Conservation (phyloP, 495 filamentous ascomycete species). For the Letharia lupina region DNA sequence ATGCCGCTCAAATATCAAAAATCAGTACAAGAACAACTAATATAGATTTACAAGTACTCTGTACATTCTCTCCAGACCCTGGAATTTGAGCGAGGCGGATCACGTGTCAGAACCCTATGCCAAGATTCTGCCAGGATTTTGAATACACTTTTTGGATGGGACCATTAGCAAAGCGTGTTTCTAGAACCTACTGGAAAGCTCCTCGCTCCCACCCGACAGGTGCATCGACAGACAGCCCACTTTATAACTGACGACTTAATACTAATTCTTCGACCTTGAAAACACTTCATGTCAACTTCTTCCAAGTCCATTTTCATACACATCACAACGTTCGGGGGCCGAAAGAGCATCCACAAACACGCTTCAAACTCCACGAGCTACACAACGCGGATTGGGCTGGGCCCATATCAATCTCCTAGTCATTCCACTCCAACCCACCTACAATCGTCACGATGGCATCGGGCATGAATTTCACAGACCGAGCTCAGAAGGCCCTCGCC, state of each 20-base stretch:
- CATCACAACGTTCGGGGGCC: neutral
- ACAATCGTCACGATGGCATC: conserved; percentile 42
- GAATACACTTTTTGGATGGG: no score
- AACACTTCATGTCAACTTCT: neutral
- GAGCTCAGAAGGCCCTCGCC: conserved; percentile 76
- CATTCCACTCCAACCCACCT: neutral
- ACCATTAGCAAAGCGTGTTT: neutral
- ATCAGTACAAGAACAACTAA: no score
- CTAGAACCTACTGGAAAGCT: neutral
- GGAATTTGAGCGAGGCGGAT: no score
- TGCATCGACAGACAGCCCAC: neutral
- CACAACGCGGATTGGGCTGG: neutral
- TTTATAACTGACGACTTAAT: neutral
- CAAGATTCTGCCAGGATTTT: no score
- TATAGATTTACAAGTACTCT: no score
- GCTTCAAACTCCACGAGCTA: neutral
- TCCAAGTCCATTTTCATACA: neutral
- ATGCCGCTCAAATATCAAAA: no score
- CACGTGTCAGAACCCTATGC: no score
- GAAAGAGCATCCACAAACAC: neutral
- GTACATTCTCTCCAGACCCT: no score
- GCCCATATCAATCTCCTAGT: neutral
- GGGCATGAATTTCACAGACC: conserved; percentile 79
- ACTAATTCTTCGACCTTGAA: neutral
- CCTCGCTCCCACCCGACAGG: neutral